These are phyloP conservation scores for Syzygium aromaticum DNA, from an alignment of 345 rosid genomes.

Conservation along the genomic window DNA sequence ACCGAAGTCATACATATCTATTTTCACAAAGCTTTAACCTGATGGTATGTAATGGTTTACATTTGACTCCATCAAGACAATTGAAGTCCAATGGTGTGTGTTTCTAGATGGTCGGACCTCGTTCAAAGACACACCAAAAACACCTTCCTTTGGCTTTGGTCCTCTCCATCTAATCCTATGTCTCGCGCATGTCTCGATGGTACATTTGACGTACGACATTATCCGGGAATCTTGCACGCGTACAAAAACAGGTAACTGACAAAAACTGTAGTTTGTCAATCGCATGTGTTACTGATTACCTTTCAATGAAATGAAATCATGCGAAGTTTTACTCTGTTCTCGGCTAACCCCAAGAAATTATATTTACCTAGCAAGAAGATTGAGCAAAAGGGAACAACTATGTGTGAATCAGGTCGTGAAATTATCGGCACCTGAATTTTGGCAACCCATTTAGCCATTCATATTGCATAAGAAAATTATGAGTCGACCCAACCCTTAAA, in stretches of 20 bases:
- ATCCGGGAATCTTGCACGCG: neutral
- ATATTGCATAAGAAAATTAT: neutral
- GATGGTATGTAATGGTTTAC: no score
- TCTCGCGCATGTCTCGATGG: no score
- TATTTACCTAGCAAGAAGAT: no score
- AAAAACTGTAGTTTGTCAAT: no score
- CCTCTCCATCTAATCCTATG: neutral
- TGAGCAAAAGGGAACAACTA: neutral
- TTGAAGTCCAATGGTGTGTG: neutral
- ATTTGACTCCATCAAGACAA: neutral
- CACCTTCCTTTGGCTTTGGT: neutral
- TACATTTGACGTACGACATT: neutral
- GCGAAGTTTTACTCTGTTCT: accelerated
- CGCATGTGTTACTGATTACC: no score
- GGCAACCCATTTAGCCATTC: accelerated
- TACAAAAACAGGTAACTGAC: neutral
- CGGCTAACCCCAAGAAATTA: no score
- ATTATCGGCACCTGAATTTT: neutral
- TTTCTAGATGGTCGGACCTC: neutral
- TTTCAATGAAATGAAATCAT: no score
- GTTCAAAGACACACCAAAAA: neutral
- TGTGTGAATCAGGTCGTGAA: neutral
- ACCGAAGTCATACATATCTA: neutral
- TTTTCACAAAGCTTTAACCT: neutral
- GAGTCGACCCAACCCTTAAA: neutral